phyloP scores from a whole-genome alignment of 208 protist genomes.

The Kentomonas sorsogonicus region DNA sequence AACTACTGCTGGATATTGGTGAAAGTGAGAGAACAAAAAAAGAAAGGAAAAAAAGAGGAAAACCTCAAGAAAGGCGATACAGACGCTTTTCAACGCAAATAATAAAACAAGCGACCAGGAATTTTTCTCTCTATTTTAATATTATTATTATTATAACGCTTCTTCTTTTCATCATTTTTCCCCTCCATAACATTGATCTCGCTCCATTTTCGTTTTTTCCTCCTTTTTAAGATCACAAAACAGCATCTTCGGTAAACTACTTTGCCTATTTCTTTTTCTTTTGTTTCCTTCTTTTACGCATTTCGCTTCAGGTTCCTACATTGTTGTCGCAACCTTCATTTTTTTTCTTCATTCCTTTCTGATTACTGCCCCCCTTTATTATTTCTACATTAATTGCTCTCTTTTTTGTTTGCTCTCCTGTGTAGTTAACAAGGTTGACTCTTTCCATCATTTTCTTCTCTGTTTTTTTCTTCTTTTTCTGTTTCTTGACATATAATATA shows the following conservation, averaged over 20 bases:
- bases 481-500: background rate
- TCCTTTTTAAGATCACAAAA: slow-evolving; percentile 6
- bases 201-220: background rate
- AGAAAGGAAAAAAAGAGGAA: too few relatives aligned
- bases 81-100: too few relatives aligned
- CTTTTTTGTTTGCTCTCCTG: background rate
- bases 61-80: too few relatives aligned
- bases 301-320: too few relatives aligned
- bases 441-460: too few relatives aligned
- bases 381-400: background rate
- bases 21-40: too few relatives aligned
- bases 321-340: too few relatives aligned
- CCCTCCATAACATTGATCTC: background rate
- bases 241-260: too few relatives aligned
- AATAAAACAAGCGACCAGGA: too few relatives aligned
- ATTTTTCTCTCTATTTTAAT: background rate
- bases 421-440: too few relatives aligned
- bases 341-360: slow-evolving; percentile 5
- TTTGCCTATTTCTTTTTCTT: slow-evolving; percentile 1
- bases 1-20: too few relatives aligned
- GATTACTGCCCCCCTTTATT: background rate
- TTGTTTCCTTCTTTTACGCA: slow-evolving; percentile 3
- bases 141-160: background rate
- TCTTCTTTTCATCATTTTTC: background rate
- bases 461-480: background rate